phyloP scores from a whole-genome alignment of 2,329 filamentous ascomycete genomes.

The Diaporthe helianthi region DNA sequence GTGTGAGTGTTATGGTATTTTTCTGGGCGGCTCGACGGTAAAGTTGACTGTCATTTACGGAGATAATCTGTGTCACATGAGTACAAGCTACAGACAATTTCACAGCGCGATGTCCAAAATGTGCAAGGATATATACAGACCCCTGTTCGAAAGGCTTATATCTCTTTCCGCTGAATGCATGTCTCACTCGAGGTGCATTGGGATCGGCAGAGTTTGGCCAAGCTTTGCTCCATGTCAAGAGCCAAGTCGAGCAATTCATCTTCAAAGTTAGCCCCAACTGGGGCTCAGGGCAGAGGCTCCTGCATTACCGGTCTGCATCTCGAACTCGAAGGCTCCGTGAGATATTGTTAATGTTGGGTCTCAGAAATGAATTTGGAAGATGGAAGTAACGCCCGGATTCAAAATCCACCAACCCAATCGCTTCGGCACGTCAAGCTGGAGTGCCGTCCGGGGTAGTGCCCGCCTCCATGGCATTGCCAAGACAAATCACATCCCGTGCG shows the following conservation, averaged over 20 bases:
- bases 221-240: neutral
- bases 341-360: constrained; percentile 2
- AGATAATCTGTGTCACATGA: neutral
- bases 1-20: neutral
- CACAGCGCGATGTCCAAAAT: neutral
- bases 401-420: constrained; percentile 16
- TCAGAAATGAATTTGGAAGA: constrained; percentile 16
- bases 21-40: neutral
- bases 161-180: constrained; percentile 5
- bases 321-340: neutral
- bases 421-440: constrained; percentile 11
- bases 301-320: neutral
- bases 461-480: constrained; percentile 5
- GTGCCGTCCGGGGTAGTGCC: constrained; percentile 18
- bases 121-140: neutral
- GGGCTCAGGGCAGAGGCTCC: neutral
- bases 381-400: neutral
- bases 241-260: constrained; percentile 20
- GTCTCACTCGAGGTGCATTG: neutral
- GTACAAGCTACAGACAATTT: neutral
- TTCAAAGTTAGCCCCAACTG: neutral
- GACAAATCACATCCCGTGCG: constrained; percentile 19
- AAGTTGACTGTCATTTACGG: constrained; percentile 14
- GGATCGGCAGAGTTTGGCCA: constrained; percentile 13
- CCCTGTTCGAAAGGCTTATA: neutral